Evolutionary conservation across 148 eudicot genomes (phyloP).

Genomic region (Camellia granthamiana): DNA sequence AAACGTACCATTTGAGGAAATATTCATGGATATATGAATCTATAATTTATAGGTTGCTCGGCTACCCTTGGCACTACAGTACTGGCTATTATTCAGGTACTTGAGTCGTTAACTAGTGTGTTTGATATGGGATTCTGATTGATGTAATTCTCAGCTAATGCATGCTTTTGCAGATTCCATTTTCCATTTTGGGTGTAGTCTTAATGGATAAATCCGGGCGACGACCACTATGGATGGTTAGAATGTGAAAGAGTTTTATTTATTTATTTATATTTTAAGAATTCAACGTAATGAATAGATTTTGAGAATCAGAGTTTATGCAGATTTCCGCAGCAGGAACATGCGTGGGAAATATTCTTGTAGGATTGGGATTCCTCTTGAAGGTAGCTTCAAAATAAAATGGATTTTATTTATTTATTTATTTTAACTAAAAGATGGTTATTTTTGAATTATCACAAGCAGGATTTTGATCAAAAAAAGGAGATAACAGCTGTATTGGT

Average conservation of each 20-base stretch:
- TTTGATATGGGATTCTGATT: background rate
- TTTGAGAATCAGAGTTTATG: background rate
- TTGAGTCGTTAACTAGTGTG: background rate
- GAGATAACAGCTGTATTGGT: constrained; percentile 22
- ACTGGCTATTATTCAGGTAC: constrained; percentile 60
- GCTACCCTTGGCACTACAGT: constrained; percentile 39
- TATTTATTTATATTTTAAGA: background rate
- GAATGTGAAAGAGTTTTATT: constrained; percentile 4
- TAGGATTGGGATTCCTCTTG: constrained; percentile 22
- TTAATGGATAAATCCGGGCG: constrained; percentile 53
- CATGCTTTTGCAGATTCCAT: constrained; percentile 36
- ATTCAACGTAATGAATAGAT: background rate
- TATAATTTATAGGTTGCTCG: constrained; percentile 45
- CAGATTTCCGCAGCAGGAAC: constrained; percentile 24
- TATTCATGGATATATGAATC: background rate
- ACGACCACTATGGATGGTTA: constrained; percentile 53
- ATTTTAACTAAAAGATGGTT: background rate
- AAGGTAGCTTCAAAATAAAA: constrained; percentile 13
- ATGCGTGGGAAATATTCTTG: constrained; percentile 21
- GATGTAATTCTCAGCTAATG: background rate
- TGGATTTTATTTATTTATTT: too few relatives aligned
- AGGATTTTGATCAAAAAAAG: constrained; percentile 16
- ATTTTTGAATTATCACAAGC: background rate
- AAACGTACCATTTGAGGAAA: background rate
- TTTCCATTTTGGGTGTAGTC: constrained; percentile 31